Base-by-base conservation (phyloP, 2,329 filamentous ascomycete species). In the Ophiostoma sp. region DNA sequence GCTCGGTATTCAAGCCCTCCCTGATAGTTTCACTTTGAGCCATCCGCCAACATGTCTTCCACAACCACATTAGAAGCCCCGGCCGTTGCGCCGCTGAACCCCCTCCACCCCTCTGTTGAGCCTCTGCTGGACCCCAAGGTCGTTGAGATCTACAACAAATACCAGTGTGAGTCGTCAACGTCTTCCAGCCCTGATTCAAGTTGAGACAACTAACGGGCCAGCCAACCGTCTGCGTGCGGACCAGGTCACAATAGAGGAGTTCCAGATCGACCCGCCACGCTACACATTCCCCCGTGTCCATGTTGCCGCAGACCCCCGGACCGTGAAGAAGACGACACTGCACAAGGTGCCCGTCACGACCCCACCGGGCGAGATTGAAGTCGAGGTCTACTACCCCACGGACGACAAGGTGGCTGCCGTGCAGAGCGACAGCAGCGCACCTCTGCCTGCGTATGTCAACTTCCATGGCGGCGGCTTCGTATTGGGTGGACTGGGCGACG, bases 401-500 rank as follows among this genome's bases (percentile, higher is more conserved):
- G 66, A 55, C 9, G 62, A 67, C 14, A 44, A 40, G 2, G 18
- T 66, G 5, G 60, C 49, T 0, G 44, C 49, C n/a, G 5, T 2
- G n/a, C 49, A 47, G 2, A 55, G 55, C 18, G 41, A 41, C 5
- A 55, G 1, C 63, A n/a, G n/a, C 63, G 40, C n/a, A 2, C 41
- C 8, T n/a, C 66, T 71, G 4, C 70, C 68, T 4, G 41, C 69
- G 5, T 71, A 69, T 27, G 42, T 71, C 63, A 66, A 71, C 68
- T 70, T 66, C 49, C 70, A 71, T 40, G 70, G 70, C 47, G 70
- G 70, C 18, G 70, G 70, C n/a, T 70, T 70, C 36, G 70, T 71
- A 2, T 36, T 70, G 0, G 70, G 70, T 9, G 67, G 65, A 12
- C 69, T 70, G 4, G 47, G 38, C 41, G 70, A 70, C 65, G 70